Conservation (phyloP, 805 yeast species). For the Torulaspora indica region DNA sequence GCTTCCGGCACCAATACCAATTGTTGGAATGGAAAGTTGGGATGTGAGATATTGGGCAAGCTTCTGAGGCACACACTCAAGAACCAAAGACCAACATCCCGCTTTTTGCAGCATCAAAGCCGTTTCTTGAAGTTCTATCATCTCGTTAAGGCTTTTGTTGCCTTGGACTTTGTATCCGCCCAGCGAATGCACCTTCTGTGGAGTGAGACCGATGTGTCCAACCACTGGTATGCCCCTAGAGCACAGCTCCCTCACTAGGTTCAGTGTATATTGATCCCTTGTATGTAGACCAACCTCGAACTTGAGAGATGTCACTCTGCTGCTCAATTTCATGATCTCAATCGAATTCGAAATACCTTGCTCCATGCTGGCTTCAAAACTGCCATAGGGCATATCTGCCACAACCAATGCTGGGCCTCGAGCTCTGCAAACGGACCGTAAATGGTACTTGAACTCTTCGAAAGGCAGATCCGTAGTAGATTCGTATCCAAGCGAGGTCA, state of each 20-base stretch:
- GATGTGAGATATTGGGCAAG: constrained; percentile 63
- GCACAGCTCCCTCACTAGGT: constrained; percentile 52
- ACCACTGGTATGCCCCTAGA: constrained; percentile 78
- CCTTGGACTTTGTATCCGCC: constrained; percentile 94
- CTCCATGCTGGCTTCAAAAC: constrained; percentile 60
- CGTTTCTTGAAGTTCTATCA: constrained; percentile 55
- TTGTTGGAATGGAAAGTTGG: constrained; percentile 65
- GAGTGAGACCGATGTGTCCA: constrained; percentile 91
- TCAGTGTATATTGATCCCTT: constrained; percentile 43
- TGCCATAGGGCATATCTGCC: constrained; percentile 87
- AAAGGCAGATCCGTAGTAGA: constrained; percentile 71
- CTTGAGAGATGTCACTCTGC: constrained; percentile 42
- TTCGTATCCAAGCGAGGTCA: constrained; percentile 80
- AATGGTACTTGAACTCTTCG: constrained; percentile 75
- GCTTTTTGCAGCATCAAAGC: constrained; percentile 66
- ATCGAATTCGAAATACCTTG: constrained; percentile 74
- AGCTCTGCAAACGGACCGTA: constrained; percentile 72
- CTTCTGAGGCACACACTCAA: constrained; percentile 82
- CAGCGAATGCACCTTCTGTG: constrained; percentile 71
- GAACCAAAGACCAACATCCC: constrained; percentile 69
- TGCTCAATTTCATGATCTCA: constrained; percentile 29
- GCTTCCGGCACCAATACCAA: constrained; percentile 95
- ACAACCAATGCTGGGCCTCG: constrained; percentile 59
- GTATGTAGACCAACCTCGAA: constrained; percentile 64
- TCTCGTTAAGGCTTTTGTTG: constrained; percentile 45